Conservation (phyloP, 2,329 filamentous ascomycete species). For the Arthrocladium fulminans region DNA sequence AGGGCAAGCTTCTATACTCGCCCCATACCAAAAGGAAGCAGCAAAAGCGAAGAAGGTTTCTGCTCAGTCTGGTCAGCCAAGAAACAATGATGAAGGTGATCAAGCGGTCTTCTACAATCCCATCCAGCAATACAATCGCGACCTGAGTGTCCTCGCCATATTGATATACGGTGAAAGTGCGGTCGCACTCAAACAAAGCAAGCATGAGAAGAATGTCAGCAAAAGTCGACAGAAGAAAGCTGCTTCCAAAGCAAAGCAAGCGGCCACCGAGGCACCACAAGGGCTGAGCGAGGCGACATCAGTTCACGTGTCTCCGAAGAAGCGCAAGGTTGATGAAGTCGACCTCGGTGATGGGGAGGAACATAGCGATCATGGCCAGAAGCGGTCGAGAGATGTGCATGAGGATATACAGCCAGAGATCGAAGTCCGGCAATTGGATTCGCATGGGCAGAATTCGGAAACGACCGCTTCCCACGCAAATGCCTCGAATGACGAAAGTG, state of each 20-base stretch:
- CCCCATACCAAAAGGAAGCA: constrained; percentile 43
- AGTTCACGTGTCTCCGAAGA: constrained; percentile 9
- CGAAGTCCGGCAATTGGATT: constrained; percentile 11
- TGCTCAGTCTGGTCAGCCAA: constrained; percentile 22
- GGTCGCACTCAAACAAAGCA: constrained; percentile 46
- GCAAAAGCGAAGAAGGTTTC: constrained; percentile 34
- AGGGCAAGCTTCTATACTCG: constrained; percentile 59
- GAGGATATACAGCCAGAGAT: constrained; percentile 14
- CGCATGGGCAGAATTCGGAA: not conserved
- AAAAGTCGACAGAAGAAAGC: constrained; percentile 25
- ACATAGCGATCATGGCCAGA: constrained; percentile 10
- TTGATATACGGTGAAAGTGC: constrained; percentile 71
- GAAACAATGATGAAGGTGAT: constrained; percentile 52
- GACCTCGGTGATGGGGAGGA: constrained; percentile 15
- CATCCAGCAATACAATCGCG: constrained; percentile 97
- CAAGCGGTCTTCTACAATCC: constrained; percentile 95
- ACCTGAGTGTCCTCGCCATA: constrained; percentile 86
- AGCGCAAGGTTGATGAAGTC: constrained; percentile 24
- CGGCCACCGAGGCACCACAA: not conserved
- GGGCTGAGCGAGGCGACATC: not conserved
- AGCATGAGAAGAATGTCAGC: constrained; percentile 31
- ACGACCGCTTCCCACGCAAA: not conserved
- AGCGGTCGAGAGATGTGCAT: constrained; percentile 7
- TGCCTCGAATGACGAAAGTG: not conserved
- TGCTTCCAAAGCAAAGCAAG: not conserved